A percentile compares a stretch with the other conserved stretches of the same genome.
Evolutionary conservation across 345 rosid genomes (phyloP).

Genomic region (Salix viminalis): DNA sequence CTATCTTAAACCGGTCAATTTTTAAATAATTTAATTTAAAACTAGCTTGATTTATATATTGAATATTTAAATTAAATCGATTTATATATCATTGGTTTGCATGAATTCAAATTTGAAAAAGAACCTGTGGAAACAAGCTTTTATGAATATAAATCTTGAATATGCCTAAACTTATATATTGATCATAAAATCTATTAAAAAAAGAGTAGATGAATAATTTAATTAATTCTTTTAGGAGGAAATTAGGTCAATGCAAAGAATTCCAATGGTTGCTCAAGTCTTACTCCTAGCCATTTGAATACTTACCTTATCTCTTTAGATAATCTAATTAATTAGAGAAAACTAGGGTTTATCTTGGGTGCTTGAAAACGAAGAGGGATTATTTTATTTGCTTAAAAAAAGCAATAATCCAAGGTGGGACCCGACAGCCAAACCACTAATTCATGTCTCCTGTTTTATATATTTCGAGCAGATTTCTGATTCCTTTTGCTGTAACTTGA

Average conservation of each 20-base stretch:
- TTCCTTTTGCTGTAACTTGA: background rate
- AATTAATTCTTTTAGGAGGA: background rate
- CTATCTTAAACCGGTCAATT: no score
- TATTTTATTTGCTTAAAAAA: background rate
- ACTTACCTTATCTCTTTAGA: slow-evolving; percentile 26
- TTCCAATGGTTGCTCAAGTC: slow-evolving; percentile 13
- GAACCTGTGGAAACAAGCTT: fast-evolving
- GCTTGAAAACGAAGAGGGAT: background rate
- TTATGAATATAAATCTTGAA: background rate
- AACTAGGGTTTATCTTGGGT: background rate
- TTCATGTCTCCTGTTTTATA: background rate
- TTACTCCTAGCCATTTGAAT: slow-evolving; percentile 10
- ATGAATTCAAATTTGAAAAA: background rate
- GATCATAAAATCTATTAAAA: background rate
- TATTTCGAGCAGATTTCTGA: background rate
- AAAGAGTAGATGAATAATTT: background rate
- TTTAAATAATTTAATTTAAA: no score
- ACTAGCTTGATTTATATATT: no score
- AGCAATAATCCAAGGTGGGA: background rate
- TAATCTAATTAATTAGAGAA: background rate
- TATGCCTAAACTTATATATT: no score
- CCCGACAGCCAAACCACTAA: slow-evolving; percentile 7
- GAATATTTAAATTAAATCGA: no score
- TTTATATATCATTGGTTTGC: no score
- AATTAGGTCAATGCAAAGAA: slow-evolving; percentile 22